Base-by-base conservation (phyloP, 495 filamentous ascomycete species). In the Penicillium alfredii region DNA sequence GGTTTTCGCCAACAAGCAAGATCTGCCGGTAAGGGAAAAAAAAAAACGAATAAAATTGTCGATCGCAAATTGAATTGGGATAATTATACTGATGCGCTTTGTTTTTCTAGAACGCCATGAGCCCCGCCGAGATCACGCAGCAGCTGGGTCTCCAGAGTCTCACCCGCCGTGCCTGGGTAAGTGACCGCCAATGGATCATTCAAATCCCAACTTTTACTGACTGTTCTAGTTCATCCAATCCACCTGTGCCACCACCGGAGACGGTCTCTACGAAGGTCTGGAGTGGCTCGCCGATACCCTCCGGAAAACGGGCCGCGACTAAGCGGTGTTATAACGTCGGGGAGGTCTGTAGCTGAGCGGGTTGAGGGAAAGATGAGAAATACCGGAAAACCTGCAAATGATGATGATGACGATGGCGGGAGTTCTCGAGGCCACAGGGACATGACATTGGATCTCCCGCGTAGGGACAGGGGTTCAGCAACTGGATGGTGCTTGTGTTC, bases 1-100 rank as follows among this genome's bases (percentile, higher is more conserved):
- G 64, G 93, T 99, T 47, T 99, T 99, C 58, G 92, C 92, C 74
- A 99, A 99, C 85, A 99, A 99, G 77, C 92, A 99, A 76, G 92
- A 99, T 94, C 68, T 99, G 73, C 92, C 92, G 30, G 90, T 95
- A 74, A 63, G 88, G n/a, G n/a, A n/a, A n/a, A n/a, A n/a, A n/a
- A n/a, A n/a, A n/a, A n/a, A n/a, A n/a, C n/a, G n/a, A n/a, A n/a
- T n/a, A n/a, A n/a, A n/a, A n/a, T n/a, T n/a, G n/a, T n/a, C n/a
- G n/a, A n/a, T n/a, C n/a, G n/a, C n/a, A n/a, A n/a, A n/a, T n/a
- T n/a, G n/a, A n/a, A n/a, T n/a, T n/a, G n/a, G n/a, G n/a, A n/a
- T n/a, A n/a, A n/a, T n/a, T n/a, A 42, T 34, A 13, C 39, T 36
- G 38, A 52, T 42, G 33, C 30, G 30, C 45, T 16, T 46, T 17